These are phyloP conservation scores for Lipomyces yarrowii DNA, from an alignment of 1,139 yeast species.

Conservation along the genomic window DNA sequence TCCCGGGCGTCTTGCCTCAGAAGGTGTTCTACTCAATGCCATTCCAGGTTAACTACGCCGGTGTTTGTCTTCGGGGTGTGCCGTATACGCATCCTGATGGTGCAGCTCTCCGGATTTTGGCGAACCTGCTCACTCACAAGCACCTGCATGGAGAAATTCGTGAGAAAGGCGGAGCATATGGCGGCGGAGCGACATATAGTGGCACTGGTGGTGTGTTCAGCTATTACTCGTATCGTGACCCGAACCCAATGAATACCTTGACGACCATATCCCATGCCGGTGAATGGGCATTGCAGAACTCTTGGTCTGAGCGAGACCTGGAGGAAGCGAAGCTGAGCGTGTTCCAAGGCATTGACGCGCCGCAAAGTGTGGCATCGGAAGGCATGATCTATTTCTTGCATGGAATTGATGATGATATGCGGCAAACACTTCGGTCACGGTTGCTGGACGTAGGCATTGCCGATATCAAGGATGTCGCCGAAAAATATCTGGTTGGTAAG, in stretches of 20 bases:
- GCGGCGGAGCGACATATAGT: conserved; percentile 88
- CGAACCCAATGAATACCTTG: conserved; percentile 74
- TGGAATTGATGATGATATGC: conserved; percentile 76
- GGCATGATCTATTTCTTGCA: conserved; percentile 68
- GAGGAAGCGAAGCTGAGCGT: conserved; percentile 89
- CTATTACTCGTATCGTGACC: conserved; percentile 91
- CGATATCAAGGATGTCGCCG: conserved; percentile 67
- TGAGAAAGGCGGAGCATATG: conserved; percentile 97
- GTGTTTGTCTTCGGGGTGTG: conserved; percentile 69
- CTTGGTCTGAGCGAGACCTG: conserved; percentile 61
- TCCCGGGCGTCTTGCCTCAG: neutral
- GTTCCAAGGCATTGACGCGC: conserved; percentile 92
- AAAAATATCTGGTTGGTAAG: conserved; percentile 54
- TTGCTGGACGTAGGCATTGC: conserved; percentile 64
- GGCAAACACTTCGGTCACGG: conserved; percentile 69
- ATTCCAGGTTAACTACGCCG: conserved; percentile 85
- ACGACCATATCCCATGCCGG: conserved; percentile 63
- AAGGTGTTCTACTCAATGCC: conserved; percentile 70
- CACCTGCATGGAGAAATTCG: conserved; percentile 86
- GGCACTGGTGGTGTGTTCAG: conserved; percentile 80
- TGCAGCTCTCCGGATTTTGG: conserved; percentile 78
- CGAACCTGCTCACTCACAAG: conserved; percentile 80
- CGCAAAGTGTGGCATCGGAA: conserved; percentile 77
- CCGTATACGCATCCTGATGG: conserved; percentile 72
- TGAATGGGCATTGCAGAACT: conserved; percentile 55